Percentiles rank a stretch among this genome's conserved stretches.
These are phyloP conservation scores for Colletotrichum shisoi DNA, from an alignment of 2,329 filamentous ascomycete genomes.

Conservation along the genomic window DNA sequence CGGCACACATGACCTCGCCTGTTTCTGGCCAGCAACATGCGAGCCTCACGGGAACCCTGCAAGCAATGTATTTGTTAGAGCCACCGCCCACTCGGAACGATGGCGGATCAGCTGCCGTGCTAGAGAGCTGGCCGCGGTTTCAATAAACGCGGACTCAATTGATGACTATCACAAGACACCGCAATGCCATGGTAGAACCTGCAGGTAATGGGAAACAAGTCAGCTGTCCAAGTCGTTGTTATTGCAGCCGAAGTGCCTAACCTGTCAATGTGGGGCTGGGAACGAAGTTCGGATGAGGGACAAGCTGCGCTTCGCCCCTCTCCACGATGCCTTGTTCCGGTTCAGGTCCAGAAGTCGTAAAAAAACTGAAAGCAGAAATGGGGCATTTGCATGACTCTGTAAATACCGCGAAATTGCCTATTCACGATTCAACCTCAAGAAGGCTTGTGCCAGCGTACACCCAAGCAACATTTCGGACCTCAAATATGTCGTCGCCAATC, in stretches of 20 bases:
- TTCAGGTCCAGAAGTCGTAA: neutral
- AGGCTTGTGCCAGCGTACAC: neutral
- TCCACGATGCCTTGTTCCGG: neutral
- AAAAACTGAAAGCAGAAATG: neutral
- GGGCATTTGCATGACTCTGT: constrained; percentile 15
- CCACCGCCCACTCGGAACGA: constrained; percentile 14
- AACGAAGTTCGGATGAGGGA: neutral
- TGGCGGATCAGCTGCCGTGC: neutral
- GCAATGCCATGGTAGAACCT: constrained; percentile 1
- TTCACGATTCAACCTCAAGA: constrained; percentile 10
- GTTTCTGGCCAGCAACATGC: neutral
- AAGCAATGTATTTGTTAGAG: constrained; percentile 25
- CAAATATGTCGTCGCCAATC: constrained; percentile 22
- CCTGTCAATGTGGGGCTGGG: neutral
- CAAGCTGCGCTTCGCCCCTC: neutral
- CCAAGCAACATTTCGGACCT: constrained; percentile 5
- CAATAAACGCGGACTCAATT: constrained; percentile 6
- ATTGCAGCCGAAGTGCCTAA: neutral
- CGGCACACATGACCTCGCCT: neutral
- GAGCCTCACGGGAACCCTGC: neutral
- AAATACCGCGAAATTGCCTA: neutral
- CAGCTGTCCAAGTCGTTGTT: neutral
- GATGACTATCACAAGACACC: neutral
- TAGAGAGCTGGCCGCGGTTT: constrained; percentile 4
- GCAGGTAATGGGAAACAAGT: neutral